Evolutionary conservation across 148 eudicot species (phyloP), one percentile per base, ranked within the genome.

Genomic region (Amaranthus palmeri): DNA sequence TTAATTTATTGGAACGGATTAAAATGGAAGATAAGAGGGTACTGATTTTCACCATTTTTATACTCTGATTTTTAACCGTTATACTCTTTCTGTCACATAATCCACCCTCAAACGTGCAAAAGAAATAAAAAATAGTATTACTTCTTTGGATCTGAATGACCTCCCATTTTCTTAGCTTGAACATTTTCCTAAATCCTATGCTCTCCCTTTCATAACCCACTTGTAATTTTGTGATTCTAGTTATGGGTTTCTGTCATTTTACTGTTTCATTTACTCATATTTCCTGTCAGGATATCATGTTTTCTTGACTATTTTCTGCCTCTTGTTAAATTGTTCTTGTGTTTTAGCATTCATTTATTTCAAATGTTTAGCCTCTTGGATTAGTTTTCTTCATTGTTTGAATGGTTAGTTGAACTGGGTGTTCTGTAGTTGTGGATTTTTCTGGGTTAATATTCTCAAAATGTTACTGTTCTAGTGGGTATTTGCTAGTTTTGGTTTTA

Each of bases 1-100:
- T 25, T 0, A 25, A 25, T 25, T 25, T 25, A 25, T 25, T 25
- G 36, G 36, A 25, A 25, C 36, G 36, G 36, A 25, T 25, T 25
- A 25, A 25, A 25, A 25, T 25, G 36, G 36, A 25, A 25, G 36
- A 25, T 25, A 25, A 25, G 36, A 25, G 36, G 36, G 36, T 25
- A 25, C 36, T 25, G 36, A 25, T 25, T 57, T 14, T 10, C 3
- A 64, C 46, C 2, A 51, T 49, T 40, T 61, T 41, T 36, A 46
- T 72, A 58, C n/a, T 58, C 54, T 43, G 75, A 12, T 61, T 69
- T 76, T 76, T 77, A 76, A 70, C 79, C 70, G 79, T 76, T 76
- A 61, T 17, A 70, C 4, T 56, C 69, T 15, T 61, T 50, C 55
- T 53, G 66, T 68, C 70, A 45, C 74, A 46, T 62, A 69, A 53